A percentile compares a stretch with the other conserved stretches of the same genome.
Conservation (phyloP, 2,329 filamentous ascomycete genomes). For the Verticillium nonalfalfae region DNA sequence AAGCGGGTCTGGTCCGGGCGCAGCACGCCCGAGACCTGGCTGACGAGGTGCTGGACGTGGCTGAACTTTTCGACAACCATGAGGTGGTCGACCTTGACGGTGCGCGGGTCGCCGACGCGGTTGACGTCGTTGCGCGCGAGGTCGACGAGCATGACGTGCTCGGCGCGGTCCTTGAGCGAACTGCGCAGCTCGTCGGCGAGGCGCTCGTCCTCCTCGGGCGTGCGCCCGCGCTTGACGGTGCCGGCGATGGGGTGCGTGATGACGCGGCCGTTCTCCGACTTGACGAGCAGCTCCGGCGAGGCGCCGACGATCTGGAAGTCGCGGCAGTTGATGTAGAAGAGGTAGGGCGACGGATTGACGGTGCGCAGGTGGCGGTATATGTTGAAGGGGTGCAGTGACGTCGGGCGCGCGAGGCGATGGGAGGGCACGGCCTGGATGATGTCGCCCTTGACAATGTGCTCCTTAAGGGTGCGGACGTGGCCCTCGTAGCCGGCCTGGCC, state of each 20-base stretch:
- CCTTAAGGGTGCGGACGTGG: constrained; percentile 81
- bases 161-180: constrained; percentile 85
- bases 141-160: constrained; percentile 98
- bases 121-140: constrained; percentile 95
- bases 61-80: constrained; percentile 95
- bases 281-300: constrained; percentile 90
- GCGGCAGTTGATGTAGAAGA: constrained; percentile 90
- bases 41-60: constrained; percentile 95
- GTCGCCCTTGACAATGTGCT: constrained; percentile 85
- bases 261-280: constrained; percentile 78
- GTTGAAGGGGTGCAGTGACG: constrained; percentile 91
- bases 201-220: constrained; percentile 71
- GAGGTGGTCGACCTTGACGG: constrained; percentile 83
- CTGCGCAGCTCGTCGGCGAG: constrained; percentile 71
- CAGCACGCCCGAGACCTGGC: constrained; percentile 88
- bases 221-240: constrained; percentile 82
- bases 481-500: constrained; percentile 80
- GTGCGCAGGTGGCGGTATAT: constrained; percentile 93
- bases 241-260: constrained; percentile 97
- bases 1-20: constrained; percentile 80
- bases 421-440: constrained; percentile 98
- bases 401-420: constrained; percentile 85
- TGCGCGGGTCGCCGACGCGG: constrained; percentile 84
- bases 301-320: constrained; percentile 95
- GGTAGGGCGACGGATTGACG: constrained; percentile 95